Conservation (phyloP, 192 early-diverging fungal species). For the Kickxella alabastrina region DNA sequence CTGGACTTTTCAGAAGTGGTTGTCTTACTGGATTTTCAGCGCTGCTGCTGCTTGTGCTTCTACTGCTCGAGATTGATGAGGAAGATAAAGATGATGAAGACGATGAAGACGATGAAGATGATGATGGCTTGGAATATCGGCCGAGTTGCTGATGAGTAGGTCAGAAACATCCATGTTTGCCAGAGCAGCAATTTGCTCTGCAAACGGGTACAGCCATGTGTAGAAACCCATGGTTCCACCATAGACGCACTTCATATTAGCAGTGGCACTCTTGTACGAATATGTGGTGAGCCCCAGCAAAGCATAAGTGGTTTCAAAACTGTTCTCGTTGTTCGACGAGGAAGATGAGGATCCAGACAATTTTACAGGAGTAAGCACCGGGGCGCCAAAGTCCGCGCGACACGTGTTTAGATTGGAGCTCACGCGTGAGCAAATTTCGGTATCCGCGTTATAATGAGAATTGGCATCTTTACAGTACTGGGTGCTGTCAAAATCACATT, state of each 20-base stretch:
- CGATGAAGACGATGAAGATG: not conserved
- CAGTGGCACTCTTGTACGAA: not conserved
- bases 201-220: constrained; percentile 16
- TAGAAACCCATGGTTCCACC: constrained; percentile 10
- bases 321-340: not conserved
- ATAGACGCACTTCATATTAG: not conserved
- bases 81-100: not conserved
- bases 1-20: not conserved
- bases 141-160: not conserved
- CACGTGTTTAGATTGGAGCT: constrained; percentile 8
- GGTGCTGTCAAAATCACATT: not conserved
- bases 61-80: not conserved
- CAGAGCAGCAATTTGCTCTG: constrained; percentile 1
- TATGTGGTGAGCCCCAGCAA: constrained; percentile 10
- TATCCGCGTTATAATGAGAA: not conserved
- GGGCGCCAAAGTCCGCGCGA: constrained; percentile 8
- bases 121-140: too few species aligned
- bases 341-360: not conserved
- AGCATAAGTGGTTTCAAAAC: not conserved
- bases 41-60: not conserved
- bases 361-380: constrained; percentile 5
- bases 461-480: constrained; percentile 2
- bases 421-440: constrained; percentile 7
- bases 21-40: not conserved
- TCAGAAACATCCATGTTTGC: not conserved